Evolutionary conservation across 495 filamentous ascomycete species (phyloP), one percentile per base, ranked within the genome.

Genomic region (Xylaria acuta): DNA sequence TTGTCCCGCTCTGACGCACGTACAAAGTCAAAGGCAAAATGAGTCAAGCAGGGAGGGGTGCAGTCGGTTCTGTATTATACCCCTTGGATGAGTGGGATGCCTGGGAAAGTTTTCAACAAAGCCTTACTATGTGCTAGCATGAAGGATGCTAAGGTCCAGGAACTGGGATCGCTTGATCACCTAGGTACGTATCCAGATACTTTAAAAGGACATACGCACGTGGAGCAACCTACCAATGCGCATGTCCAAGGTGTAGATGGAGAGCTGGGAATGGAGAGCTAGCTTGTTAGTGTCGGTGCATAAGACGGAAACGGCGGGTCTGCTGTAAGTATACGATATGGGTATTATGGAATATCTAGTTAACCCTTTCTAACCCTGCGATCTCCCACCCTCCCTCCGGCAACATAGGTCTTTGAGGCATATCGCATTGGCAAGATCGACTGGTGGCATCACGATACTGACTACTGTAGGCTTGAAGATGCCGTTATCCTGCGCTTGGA

Each of bases 21-120:
- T 20, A 53, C n/a, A 41, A 56, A 67, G 65, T 16, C 25, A 18
- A 67, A 67, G 47, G 58, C 22, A 22, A 43, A 36, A 54, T 32
- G 22, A 3, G 63, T 38, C 43, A 20, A 16, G 65, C 32, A 20
- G 49, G 34, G 65, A 56, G 47, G 65, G 65, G 65, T 56, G 65
- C 47, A 41, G 65, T n/a, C 27, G 2, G 65, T 51, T 56, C 4
- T n/a, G 49, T 67, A 67, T 67, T 67, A 67, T 67, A 67, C 41
- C 45, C 64, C 64, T 54, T n/a, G 64, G 25, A n/a, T 5, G 45
- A 49, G 22, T 66, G 63, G 34, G 49, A 41, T 25, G 22, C 11
- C 32, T 56, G 36, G 34, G 34, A 54, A 36, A 27, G 45, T 53
- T 67, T 53, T 47, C 41, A 65, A 41, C 58, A 60, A 65, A 47